These are phyloP conservation scores for Vicia sativa DNA, from an alignment of 306 rosid genomes.

Conservation along the genomic window DNA sequence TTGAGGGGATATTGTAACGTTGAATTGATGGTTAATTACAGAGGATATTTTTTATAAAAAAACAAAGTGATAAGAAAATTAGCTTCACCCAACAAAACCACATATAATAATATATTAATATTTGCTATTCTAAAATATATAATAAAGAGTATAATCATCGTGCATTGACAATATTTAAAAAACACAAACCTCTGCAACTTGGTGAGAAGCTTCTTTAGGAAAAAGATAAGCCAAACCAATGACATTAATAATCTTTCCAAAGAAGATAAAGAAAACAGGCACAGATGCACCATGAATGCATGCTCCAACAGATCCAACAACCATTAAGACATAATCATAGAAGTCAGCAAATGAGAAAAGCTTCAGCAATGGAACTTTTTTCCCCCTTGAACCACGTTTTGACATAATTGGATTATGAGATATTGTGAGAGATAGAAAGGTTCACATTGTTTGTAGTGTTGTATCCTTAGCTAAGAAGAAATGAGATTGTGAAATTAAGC, in stretches of 20 bases:
- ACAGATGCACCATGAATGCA: constrained; percentile 88
- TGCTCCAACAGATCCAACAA: constrained; percentile 73
- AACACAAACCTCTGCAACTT: constrained; percentile 74
- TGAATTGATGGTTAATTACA: too few relatives aligned
- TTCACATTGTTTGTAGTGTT: background rate
- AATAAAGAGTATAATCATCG: too few relatives aligned
- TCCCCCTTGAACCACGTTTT: constrained; percentile 19
- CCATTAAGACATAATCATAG: constrained; percentile 69
- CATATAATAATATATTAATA: too few relatives aligned
- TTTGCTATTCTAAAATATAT: too few relatives aligned
- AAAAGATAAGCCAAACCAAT: constrained; percentile 81
- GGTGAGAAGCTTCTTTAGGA: constrained; percentile 82
- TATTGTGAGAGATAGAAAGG: background rate
- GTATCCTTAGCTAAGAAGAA: background rate
- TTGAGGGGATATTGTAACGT: too few relatives aligned
- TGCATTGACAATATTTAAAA: background rate
- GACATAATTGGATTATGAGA: constrained; percentile 38
- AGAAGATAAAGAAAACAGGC: constrained; percentile 84
- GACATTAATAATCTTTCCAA: constrained; percentile 75
- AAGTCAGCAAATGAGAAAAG: constrained; percentile 76
- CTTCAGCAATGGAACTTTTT: constrained; percentile 60
- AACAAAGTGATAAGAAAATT: too few relatives aligned
- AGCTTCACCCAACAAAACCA: too few relatives aligned
- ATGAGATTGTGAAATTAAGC: background rate
- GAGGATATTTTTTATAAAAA: too few relatives aligned